Evolutionary conservation across 2,329 filamentous ascomycete species (phyloP), one percentile per base, ranked within the genome.

Genomic region (Aspergillus sp.): DNA sequence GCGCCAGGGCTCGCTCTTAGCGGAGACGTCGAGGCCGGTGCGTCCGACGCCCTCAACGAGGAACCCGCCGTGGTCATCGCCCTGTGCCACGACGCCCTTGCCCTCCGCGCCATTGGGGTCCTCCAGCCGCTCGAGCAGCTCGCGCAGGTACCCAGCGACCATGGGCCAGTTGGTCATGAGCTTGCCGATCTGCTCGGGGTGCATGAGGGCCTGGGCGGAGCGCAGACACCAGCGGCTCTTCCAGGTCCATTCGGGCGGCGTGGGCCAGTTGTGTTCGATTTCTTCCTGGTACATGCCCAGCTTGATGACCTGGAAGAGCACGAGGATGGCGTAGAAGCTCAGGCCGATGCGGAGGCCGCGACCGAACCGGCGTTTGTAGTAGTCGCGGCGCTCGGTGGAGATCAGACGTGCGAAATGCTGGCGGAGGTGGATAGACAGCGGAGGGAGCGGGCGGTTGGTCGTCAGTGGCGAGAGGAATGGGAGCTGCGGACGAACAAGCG

Each of bases 1-100:
- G 62, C 87, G 79, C 93, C 92, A 97, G 46, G 87, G 79, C 70
- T 95, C 90, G 57, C 85, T 87, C 76, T 91, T 95, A 6, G 73
- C 79, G 1, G 82, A 82, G 51, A 94, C 76, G 66, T 96, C 89
- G 58, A 83, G 84, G 0, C 84, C 83, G 2, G 79, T 76, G 51
- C 72, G 76, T 0, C 81, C 82, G 24, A 83, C 62, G 0, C 79
- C 82, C 3, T 79, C 78, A n/a, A 85, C 75, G 38, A 77, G 65
- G 3, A 81, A 72, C 0, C 76, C 81, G 2, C 79, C 81, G 1
- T 30, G 26, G 26, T 38, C 35, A 5, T 73, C 66, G 10, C 61
- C 75, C 53, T 85, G 78, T 59, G 85, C 80, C 7, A 72, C 62
- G 26, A 93, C 65, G 0, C 81, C 88, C 24, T 81, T 76, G 0